phyloP scores from a whole-genome alignment of 2,329 filamentous ascomycete genomes.

The Penicillium sp. region DNA sequence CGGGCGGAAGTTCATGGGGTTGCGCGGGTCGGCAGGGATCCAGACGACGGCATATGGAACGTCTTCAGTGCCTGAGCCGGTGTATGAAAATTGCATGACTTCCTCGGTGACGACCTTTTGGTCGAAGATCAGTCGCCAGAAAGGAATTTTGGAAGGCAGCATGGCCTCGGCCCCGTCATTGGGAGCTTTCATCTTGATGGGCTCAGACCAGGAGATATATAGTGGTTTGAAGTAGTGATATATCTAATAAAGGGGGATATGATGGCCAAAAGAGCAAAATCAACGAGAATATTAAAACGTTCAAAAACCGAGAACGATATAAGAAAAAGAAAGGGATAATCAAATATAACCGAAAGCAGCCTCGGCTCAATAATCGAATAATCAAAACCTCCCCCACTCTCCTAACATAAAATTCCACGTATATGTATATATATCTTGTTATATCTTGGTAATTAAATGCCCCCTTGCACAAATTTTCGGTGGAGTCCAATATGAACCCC shows the following conservation, averaged over 20 bases:
- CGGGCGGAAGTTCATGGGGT: slow-evolving; percentile 61
- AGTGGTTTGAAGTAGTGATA: not conserved
- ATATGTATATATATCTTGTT: too few relatives aligned
- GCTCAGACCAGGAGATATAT: not conserved
- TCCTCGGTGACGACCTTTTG: slow-evolving; percentile 59
- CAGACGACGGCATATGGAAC: slow-evolving; percentile 70
- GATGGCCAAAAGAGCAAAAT: not conserved
- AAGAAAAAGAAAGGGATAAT: not conserved
- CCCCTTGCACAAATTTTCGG: not conserved
- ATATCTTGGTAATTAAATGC: not conserved
- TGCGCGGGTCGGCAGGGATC: slow-evolving; percentile 64
- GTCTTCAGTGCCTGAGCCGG: slow-evolving; percentile 63
- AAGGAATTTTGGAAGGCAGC: slow-evolving; percentile 31
- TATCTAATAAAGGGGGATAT: not conserved
- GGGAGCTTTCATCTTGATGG: slow-evolving; percentile 4
- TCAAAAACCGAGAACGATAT: not conserved
- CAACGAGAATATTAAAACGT: not conserved
- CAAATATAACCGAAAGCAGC: slow-evolving; percentile 4
- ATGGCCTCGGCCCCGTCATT: slow-evolving; percentile 14
- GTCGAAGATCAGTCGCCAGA: slow-evolving; percentile 58
- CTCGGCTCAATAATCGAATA: slow-evolving; percentile 1
- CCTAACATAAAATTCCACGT: too few relatives aligned
- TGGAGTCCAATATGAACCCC: not conserved
- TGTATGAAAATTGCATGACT: slow-evolving; percentile 57
- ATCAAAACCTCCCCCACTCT: not conserved